Evolutionary conservation across 306 rosid species (phyloP).

Genomic region (Amphicarpaea edgeworthii): DNA sequence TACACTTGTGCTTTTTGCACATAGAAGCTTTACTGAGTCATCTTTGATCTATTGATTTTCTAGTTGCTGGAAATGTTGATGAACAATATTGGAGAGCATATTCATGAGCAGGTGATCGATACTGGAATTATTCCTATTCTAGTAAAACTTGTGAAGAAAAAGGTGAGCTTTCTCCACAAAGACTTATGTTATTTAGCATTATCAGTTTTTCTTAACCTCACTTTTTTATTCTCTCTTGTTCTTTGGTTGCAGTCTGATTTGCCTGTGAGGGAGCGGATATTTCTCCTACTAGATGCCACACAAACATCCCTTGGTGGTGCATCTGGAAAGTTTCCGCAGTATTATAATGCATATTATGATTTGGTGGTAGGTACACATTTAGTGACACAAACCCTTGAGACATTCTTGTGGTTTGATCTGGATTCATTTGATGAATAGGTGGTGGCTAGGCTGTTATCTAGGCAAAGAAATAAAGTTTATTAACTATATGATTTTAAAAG

Average conservation of each 20-base stretch:
- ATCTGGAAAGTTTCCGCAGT: conserved; percentile 93
- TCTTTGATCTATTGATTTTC: conserved; percentile 51
- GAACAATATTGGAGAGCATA: conserved; percentile 90
- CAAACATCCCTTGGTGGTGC: conserved; percentile 98
- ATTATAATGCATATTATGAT: conserved; percentile 86
- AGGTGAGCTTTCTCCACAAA: conserved; percentile 59
- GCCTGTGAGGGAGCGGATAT: conserved; percentile 84
- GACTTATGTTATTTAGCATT: conserved; percentile 6
- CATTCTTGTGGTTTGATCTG: conserved; percentile 27
- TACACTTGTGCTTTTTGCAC: conserved; percentile 24
- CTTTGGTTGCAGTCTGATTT: conserved; percentile 77
- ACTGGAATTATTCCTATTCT: conserved; percentile 77
- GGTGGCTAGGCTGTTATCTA: background rate
- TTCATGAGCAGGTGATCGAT: conserved; percentile 89
- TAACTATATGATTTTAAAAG: conserved; percentile 12
- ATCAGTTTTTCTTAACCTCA: conserved; percentile 18
- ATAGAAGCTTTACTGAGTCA: conserved; percentile 19
- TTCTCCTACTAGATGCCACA: conserved; percentile 95
- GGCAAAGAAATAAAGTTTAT: conserved; percentile 32
- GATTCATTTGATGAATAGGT: conserved; percentile 31
- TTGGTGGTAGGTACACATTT: conserved; percentile 79
- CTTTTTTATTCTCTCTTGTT: conserved; percentile 18
- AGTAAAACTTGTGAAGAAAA: conserved; percentile 94
- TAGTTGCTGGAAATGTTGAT: conserved; percentile 97
- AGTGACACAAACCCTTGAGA: conserved; percentile 3